Base-by-base conservation (phyloP, 2,329 filamentous ascomycete species). In the Exophiala sp. region DNA sequence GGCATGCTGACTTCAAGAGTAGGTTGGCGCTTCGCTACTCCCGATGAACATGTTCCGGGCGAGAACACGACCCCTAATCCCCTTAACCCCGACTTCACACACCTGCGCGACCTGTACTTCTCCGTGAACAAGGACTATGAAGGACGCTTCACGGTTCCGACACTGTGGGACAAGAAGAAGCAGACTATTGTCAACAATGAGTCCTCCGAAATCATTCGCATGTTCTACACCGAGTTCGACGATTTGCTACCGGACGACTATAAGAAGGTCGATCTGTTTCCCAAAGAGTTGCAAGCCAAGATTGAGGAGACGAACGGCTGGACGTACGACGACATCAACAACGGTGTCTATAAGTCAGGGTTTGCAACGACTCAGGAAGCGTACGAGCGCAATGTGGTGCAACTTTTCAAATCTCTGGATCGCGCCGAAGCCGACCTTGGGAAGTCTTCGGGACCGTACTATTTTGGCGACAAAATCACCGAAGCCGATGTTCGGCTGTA, bases 161-260 rank as follows among this genome's bases (percentile, higher is more conserved):
- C 88, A 2, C 75, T 96, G 48, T 86, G 80, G 72, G 83, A 87
- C 58, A 83, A 80, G 64, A 79, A 83, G 64, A 72, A 72, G 45
- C 78, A 82, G 62, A 79, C 73, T 27, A 94, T 95, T 63, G 89
- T 95, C 55, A 93, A 78, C 78, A 96, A 96, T 60, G 90, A 95
- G 76, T 74, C 85, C 68, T 83, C 83, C 59, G 90, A 96, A 72
- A 95, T 96, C 65, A 82, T 95, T 66, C 83, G 90, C 64, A 95
- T 95, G 86, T 74, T 96, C 55, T 86, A 86, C 65, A 77, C 76
- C 35, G 86, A 81, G 66, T 97, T 97, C 65, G 83, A 97, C 66
- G 77, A 79, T 56, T 64, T 87, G 29, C 65, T 90, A 19, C 77
- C 77, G 0, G 73, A 77, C 2, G 66, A 82, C 63, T 78, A 80